phyloP scores from a whole-genome alignment of 257 asterid species.

The Jaltomata sinuosa region DNA sequence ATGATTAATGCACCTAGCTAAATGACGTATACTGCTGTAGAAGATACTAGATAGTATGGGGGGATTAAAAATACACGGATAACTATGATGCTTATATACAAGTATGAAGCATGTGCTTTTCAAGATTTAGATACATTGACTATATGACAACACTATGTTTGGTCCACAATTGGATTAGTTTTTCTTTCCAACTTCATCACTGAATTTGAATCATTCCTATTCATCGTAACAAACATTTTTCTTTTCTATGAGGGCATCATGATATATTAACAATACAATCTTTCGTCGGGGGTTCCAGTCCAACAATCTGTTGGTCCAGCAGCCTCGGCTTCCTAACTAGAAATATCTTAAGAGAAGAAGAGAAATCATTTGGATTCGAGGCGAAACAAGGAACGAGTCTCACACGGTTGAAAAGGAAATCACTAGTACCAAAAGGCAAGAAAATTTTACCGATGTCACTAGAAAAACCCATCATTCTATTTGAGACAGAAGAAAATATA shows the following conservation, averaged over 20 bases:
- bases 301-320: too few relatives aligned
- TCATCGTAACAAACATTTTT: too few relatives aligned
- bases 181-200: neutral
- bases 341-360: too few relatives aligned
- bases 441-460: neutral
- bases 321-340: too few relatives aligned
- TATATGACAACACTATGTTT: neutral
- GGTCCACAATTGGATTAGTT: neutral
- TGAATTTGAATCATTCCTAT: neutral
- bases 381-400: neutral
- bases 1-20: neutral
- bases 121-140: neutral
- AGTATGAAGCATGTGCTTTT: neutral
- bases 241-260: neutral
- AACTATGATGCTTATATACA: neutral
- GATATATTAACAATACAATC: neutral
- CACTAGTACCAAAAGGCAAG: neutral
- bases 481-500: neutral
- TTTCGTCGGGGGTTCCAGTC: too few relatives aligned
- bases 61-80: neutral
- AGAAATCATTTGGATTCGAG: too few relatives aligned
- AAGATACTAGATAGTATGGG: neutral
- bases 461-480: neutral
- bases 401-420: neutral
- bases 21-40: neutral